Evolutionary conservation across 345 rosid genomes (phyloP), one percentile per base, ranked within the genome.

Genomic region (Rhodomyrtus tomentosa): DNA sequence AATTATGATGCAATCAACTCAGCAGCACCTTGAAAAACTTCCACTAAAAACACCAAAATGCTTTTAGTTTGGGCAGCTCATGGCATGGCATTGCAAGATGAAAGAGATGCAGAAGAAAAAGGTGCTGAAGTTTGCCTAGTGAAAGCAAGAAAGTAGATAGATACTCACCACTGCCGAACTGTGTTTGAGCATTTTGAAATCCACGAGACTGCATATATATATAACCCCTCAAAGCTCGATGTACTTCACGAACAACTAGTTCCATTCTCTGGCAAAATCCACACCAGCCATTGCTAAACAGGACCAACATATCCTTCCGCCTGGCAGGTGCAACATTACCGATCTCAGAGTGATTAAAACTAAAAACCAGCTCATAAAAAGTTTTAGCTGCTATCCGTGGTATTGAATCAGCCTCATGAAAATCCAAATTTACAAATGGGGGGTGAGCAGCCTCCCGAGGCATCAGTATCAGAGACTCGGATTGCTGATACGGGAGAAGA

Each of bases 181-280:
- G 58, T 55, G 81, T 82, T 90, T 91, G 88, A 72, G 73, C 90
- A 83, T 88, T 85, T 84, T 73, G 83, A 83, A 90, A 89, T 85
- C 85, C 90, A 84, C 85, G 82, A 85, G 92, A 89, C 85, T 90
- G 84, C 85, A 89, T 76, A 56, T 80, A 88, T 87, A 87, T 85
- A 85, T 90, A 89, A 81, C 93, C 95, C 83, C 88, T 92, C 81
- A 94, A 83, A 55, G 97, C 92, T 82, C 93, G 91, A 89, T 91
- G 90, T 42, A 93, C 95, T 90, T 95, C 99, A 86, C 96, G 93
- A 84, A 95, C 93, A 88, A 92, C 93, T 86, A 94, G 92, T 86
- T 93, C 98, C 98, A 93, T 95, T 92, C 98, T 92, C 90, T 93
- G 98, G 88, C 99, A 96, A 90, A 96, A 95, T 38, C 96, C 99